A percentile compares a stretch with the other conserved stretches of the same genome.
Evolutionary conservation across 805 yeast species (phyloP).

Genomic region (Kazachstania africana): DNA sequence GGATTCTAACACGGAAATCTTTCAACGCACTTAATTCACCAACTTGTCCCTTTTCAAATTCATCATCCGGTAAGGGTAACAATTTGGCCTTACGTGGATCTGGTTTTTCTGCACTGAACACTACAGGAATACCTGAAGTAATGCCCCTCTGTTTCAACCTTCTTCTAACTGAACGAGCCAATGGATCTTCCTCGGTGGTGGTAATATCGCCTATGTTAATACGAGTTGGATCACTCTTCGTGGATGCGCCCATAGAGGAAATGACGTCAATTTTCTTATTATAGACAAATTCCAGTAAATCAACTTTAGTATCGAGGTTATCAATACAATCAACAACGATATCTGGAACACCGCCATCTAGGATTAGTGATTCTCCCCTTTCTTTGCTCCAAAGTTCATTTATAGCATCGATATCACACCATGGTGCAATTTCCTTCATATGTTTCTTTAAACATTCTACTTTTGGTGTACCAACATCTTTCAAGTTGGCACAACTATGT

Average conservation of each 20-base stretch:
- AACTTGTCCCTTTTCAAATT: constrained; percentile 46
- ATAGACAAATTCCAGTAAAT: constrained; percentile 64
- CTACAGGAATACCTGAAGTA: constrained; percentile 64
- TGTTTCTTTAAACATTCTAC: constrained; percentile 70
- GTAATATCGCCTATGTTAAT: constrained; percentile 83
- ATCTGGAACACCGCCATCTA: constrained; percentile 48
- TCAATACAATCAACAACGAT: constrained; percentile 92
- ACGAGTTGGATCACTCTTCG: constrained; percentile 90
- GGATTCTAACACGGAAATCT: constrained; percentile 85
- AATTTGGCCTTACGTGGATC: constrained; percentile 87
- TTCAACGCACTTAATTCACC: constrained; percentile 77
- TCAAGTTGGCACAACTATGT: constrained; percentile 85
- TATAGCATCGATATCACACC: constrained; percentile 72
- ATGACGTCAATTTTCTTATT: constrained; percentile 52
- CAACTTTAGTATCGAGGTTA: constrained; percentile 94
- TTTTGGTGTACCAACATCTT: constrained; percentile 87
- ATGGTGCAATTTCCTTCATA: constrained; percentile 73
- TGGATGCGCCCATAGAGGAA: constrained; percentile 94
- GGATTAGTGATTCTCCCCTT: constrained; percentile 45
- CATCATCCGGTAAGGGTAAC: constrained; percentile 75
- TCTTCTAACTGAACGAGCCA: constrained; percentile 78
- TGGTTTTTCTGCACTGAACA: constrained; percentile 91
- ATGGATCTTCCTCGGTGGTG: constrained; percentile 85
- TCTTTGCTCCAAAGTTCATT: constrained; percentile 69
- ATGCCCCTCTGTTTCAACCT: constrained; percentile 75